phyloP scores from a whole-genome alignment of 139 green algal genomes.

The Picochlorum sp. region DNA sequence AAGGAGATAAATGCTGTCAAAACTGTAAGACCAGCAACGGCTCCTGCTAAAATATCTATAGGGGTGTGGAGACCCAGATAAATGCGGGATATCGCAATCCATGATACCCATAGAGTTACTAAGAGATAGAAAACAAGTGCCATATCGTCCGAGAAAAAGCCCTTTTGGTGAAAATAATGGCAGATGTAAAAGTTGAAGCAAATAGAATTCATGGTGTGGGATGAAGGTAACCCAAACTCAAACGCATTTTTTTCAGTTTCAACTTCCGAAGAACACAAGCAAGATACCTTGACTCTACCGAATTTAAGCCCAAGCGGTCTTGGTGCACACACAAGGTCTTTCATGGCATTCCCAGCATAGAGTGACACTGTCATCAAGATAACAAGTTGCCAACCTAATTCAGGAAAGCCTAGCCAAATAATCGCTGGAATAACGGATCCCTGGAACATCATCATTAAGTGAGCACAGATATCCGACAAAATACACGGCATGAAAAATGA shows the following conservation, averaged over 20 bases:
- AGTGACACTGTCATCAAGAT: constrained; percentile 26
- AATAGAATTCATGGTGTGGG: constrained; percentile 39
- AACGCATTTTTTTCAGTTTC: constrained; percentile 30
- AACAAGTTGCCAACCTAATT: constrained; percentile 10
- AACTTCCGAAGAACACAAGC: constrained; percentile 5
- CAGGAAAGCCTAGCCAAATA: constrained; percentile 15
- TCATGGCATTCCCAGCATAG: constrained; percentile 43
- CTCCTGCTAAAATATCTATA: constrained; percentile 31
- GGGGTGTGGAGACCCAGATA: constrained; percentile 43
- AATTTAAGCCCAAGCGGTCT: constrained; percentile 20
- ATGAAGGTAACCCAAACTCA: constrained; percentile 38
- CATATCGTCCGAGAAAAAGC: constrained; percentile 8
- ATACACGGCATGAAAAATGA: background rate
- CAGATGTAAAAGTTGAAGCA: constrained; percentile 29
- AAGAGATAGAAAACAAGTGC: constrained; percentile 10
- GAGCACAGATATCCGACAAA: background rate
- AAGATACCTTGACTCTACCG: constrained; percentile 3
- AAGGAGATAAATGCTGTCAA: constrained; percentile 20
- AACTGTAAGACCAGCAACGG: constrained; percentile 21
- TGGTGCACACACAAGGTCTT: constrained; percentile 35
- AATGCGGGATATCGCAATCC: constrained; percentile 28
- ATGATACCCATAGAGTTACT: constrained; percentile 26
- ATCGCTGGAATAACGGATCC: constrained; percentile 14
- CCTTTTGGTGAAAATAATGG: constrained; percentile 21
- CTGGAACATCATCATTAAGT: constrained; percentile 5